phyloP scores from a whole-genome alignment of 495 filamentous ascomycete genomes.

The Coniosporium apollinis region DNA sequence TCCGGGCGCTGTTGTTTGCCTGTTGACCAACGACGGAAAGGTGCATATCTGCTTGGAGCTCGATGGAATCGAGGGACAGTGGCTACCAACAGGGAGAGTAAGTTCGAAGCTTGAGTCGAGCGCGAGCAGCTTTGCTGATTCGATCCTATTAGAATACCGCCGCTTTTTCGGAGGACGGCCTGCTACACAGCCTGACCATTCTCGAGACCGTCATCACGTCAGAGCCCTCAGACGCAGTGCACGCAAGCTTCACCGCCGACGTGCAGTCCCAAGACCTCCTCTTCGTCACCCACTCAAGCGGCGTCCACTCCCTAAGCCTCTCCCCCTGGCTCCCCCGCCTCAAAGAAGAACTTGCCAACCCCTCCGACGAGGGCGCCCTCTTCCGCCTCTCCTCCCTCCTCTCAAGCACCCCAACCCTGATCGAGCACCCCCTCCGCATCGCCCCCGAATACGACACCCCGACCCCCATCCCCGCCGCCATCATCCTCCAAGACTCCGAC shows the following conservation, averaged over 20 bases:
- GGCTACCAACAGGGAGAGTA: constrained; percentile 40
- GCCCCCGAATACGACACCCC: constrained; percentile 14
- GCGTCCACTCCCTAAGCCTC: constrained; percentile 54
- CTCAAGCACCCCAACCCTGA: constrained; percentile 40
- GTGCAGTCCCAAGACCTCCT: constrained; percentile 57
- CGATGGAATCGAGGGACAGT: constrained; percentile 66
- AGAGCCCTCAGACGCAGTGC: background rate
- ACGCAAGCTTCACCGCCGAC: constrained; percentile 62
- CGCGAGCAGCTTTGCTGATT: too few relatives aligned
- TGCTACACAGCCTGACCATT: too few relatives aligned
- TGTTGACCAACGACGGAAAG: constrained; percentile 55
- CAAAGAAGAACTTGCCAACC: constrained; percentile 53
- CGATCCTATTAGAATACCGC: too few relatives aligned
- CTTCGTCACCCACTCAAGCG: constrained; percentile 56
- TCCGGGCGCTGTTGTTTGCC: constrained; percentile 55
- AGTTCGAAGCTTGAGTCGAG: too few relatives aligned
- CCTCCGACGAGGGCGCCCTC: constrained; percentile 45
- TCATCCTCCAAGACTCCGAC: constrained; percentile 55
- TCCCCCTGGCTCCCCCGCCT: constrained; percentile 58
- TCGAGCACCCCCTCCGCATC: constrained; percentile 41
- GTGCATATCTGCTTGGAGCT: constrained; percentile 66
- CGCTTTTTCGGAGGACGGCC: too few relatives aligned
- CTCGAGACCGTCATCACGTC: too few relatives aligned
- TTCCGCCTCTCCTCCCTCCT: constrained; percentile 60
- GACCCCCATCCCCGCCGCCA: constrained; percentile 25